These are phyloP conservation scores for Podospora tetraspora DNA, from an alignment of 495 filamentous ascomycete genomes.

Conservation along the genomic window DNA sequence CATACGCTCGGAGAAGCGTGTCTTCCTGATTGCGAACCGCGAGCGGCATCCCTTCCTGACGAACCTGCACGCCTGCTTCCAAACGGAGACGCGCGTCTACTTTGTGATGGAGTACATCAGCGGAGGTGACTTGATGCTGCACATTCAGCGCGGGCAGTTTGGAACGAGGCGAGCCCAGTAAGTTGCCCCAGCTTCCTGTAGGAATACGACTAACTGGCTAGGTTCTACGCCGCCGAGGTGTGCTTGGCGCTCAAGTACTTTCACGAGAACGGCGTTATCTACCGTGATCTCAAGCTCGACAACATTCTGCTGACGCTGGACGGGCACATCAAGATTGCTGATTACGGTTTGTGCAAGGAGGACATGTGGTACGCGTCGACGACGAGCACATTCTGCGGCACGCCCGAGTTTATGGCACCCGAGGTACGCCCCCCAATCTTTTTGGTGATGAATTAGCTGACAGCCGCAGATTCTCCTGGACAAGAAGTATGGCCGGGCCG, in stretches of 20 bases:
- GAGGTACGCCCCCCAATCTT: constrained; percentile 57
- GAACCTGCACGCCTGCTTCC: constrained; percentile 96
- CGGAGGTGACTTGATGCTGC: constrained; percentile 97
- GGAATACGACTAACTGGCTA: constrained; percentile 23
- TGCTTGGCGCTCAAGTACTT: constrained; percentile 98
- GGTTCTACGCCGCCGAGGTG: constrained; percentile 97
- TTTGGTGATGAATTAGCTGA: background rate
- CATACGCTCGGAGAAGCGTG: constrained; percentile 93
- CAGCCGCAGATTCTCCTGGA: constrained; percentile 78
- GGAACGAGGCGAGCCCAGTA: constrained; percentile 93
- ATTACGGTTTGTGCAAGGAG: constrained; percentile 99
- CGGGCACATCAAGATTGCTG: constrained; percentile 96
- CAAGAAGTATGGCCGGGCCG: constrained; percentile 97
- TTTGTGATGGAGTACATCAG: constrained; percentile 99
- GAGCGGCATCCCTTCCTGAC: constrained; percentile 95
- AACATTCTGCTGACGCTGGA: constrained; percentile 95
- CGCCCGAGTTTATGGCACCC: constrained; percentile 98
- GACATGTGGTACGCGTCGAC: constrained; percentile 99
- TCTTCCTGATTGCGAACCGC: constrained; percentile 95
- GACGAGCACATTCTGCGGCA: constrained; percentile 98
- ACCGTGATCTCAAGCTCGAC: constrained; percentile 98
- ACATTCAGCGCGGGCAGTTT: constrained; percentile 96
- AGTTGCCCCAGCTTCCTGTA: constrained; percentile 30
- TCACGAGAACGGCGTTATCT: constrained; percentile 98
- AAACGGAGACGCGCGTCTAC: constrained; percentile 97